These are phyloP conservation scores for Capronia americana DNA, from an alignment of 2,329 filamentous ascomycete genomes.

Conservation along the genomic window DNA sequence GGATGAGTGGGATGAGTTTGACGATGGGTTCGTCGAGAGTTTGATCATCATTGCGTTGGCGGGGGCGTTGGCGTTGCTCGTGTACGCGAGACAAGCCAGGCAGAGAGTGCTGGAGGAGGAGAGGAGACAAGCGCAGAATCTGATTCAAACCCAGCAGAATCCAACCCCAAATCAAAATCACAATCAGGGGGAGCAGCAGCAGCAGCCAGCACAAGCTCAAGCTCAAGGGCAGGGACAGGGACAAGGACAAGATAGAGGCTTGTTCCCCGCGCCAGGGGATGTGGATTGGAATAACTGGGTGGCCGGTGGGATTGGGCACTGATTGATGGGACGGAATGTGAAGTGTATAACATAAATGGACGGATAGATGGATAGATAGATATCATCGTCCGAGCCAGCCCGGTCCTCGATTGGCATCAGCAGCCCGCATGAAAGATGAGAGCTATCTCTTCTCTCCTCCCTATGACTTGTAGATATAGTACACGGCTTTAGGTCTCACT, in stretches of 20 bases:
- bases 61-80: constrained; percentile 73
- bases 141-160: constrained; percentile 31
- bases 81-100: constrained; percentile 79
- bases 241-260: constrained; percentile 43
- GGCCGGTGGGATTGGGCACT: constrained; percentile 68
- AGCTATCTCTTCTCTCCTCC: too few species aligned
- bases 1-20: constrained; percentile 67
- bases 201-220: constrained; percentile 48
- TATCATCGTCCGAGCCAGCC: background rate
- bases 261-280: constrained; percentile 71
- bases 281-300: constrained; percentile 73
- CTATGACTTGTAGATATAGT: too few species aligned
- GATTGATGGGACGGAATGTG: constrained; percentile 27
- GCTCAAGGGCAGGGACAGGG: constrained; percentile 41
- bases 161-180: constrained; percentile 16
- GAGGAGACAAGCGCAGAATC: constrained; percentile 36
- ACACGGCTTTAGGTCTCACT: too few species aligned
- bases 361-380: background rate
- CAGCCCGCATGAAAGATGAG: too few species aligned
- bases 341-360: background rate
- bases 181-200: constrained; percentile 22
- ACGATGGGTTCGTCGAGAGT: constrained; percentile 83
- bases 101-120: constrained; percentile 61
- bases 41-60: constrained; percentile 81
- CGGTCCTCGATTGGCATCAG: too few species aligned